These are phyloP conservation scores for Citeromyces hawaiiensis DNA, from an alignment of 1,139 yeast species.

Conservation along the genomic window DNA sequence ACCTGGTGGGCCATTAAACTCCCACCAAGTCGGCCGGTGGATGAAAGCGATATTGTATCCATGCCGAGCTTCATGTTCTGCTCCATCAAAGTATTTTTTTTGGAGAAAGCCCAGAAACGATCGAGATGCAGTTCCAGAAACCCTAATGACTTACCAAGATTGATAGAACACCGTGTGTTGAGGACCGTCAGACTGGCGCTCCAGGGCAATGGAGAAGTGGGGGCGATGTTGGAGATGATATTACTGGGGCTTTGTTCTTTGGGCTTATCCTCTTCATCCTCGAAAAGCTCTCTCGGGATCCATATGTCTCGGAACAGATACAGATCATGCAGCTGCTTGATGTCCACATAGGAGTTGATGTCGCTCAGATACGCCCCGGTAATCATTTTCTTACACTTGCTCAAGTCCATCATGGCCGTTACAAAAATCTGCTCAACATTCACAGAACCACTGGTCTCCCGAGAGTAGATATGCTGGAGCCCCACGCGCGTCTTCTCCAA, in stretches of 20 bases:
- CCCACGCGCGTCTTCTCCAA: slow-evolving; percentile 49
- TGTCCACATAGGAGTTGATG: slow-evolving; percentile 52
- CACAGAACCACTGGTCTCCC: slow-evolving; percentile 75
- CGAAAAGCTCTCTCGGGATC: slow-evolving; percentile 32
- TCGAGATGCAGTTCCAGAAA: slow-evolving; percentile 39
- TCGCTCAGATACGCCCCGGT: slow-evolving; percentile 41
- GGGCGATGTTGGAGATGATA: slow-evolving; percentile 45
- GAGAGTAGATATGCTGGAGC: slow-evolving; percentile 79
- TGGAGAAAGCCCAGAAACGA: slow-evolving; percentile 55
- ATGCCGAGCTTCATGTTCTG: slow-evolving; percentile 58
- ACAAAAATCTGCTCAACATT: slow-evolving; percentile 35
- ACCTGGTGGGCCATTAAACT: slow-evolving; percentile 33
- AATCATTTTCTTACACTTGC: slow-evolving; percentile 23
- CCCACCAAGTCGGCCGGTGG: slow-evolving; percentile 78
- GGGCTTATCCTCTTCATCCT: slow-evolving; percentile 5
- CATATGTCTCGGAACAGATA: slow-evolving; percentile 78
- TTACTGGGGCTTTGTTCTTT: slow-evolving; percentile 20
- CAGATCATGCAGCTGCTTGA: slow-evolving; percentile 79
- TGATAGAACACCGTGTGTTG: slow-evolving; percentile 43
- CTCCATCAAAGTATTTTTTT: slow-evolving; percentile 58
- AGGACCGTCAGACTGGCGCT: slow-evolving; percentile 43
- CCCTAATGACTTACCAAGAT: slow-evolving; percentile 80
- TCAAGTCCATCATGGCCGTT: slow-evolving; percentile 25
- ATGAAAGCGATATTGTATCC: slow-evolving; percentile 33
- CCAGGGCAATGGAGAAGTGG: slow-evolving; percentile 68